Conservation (phyloP, 495 filamentous ascomycete species). For the Penicillium psychrofluorescens region DNA sequence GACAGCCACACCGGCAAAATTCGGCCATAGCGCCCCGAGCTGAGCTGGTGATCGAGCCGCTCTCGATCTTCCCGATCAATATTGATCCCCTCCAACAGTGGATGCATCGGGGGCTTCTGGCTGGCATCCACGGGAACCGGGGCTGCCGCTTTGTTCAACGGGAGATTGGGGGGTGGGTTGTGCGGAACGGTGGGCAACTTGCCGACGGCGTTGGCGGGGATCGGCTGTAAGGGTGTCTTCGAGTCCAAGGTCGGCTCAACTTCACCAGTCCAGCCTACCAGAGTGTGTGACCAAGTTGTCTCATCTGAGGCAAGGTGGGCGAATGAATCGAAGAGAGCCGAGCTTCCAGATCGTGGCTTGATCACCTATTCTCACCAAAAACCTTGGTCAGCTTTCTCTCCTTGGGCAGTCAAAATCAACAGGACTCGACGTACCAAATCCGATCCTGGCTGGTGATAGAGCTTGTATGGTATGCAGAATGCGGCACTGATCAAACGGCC, state of each 20-base stretch:
- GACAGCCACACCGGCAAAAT: slow-evolving; percentile 81
- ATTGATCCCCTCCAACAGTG: slow-evolving; percentile 54
- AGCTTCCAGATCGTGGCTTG: slow-evolving; percentile 70
- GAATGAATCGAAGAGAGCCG: slow-evolving; percentile 83
- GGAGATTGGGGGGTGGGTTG: slow-evolving; percentile 4
- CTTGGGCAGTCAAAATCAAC: not conserved
- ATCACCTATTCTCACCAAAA: slow-evolving; percentile 26
- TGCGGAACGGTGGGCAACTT: slow-evolving; percentile 15
- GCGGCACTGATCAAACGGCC: slow-evolving; percentile 82
- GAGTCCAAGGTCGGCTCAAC: slow-evolving; percentile 49
- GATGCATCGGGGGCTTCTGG: slow-evolving; percentile 42
- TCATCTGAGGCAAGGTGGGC: slow-evolving; percentile 71
- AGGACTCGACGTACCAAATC: slow-evolving; percentile 57
- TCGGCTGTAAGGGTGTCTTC: slow-evolving; percentile 25
- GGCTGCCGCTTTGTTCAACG: slow-evolving; percentile 56
- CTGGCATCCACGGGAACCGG: slow-evolving; percentile 63
- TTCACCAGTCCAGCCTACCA: slow-evolving; percentile 92
- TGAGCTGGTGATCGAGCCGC: slow-evolving; percentile 60
- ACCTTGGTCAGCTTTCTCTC: slow-evolving; percentile 1
- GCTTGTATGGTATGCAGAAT: slow-evolving; percentile 73
- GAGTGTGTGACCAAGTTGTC: slow-evolving; percentile 73
- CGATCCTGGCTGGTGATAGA: slow-evolving; percentile 56
- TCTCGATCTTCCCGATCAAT: slow-evolving; percentile 59
- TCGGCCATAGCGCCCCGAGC: slow-evolving; percentile 58
- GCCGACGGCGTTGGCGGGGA: slow-evolving; percentile 19